A percentile compares a stretch with the other conserved stretches of the same genome.
Evolutionary conservation across 2,329 filamentous ascomycete genomes (phyloP).

Genomic region (Pseudogymnoascus sp.): DNA sequence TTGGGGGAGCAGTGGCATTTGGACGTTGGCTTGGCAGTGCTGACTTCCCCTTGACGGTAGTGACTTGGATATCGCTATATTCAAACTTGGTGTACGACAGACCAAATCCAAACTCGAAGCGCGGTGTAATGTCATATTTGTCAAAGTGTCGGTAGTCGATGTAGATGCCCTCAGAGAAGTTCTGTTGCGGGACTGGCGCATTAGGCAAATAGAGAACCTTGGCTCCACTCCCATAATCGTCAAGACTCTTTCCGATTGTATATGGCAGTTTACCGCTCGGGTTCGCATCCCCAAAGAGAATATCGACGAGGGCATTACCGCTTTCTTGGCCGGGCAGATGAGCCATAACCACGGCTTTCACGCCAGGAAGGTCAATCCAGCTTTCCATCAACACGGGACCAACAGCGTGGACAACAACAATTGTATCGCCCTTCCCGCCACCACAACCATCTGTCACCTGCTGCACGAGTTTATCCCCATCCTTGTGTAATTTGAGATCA

Average conservation of each 20-base stretch:
- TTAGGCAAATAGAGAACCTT: constrained; percentile 63
- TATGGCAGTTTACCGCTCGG: constrained; percentile 80
- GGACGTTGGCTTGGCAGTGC: constrained; percentile 25
- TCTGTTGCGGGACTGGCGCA: constrained; percentile 73
- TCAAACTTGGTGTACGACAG: constrained; percentile 60
- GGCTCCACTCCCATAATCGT: constrained; percentile 68
- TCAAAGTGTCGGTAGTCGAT: constrained; percentile 90
- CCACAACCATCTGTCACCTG: constrained; percentile 61
- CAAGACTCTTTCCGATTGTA: constrained; percentile 65
- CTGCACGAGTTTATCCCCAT: constrained; percentile 66
- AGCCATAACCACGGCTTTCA: constrained; percentile 75
- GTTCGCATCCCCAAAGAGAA: constrained; percentile 71
- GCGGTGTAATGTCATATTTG: constrained; percentile 61
- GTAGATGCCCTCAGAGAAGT: constrained; percentile 74
- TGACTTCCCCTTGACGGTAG: constrained; percentile 31
- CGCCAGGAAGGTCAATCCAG: constrained; percentile 68
- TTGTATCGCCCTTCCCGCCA: constrained; percentile 52
- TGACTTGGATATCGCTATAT: constrained; percentile 39
- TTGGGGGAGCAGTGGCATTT: constrained; percentile 36
- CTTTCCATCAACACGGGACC: constrained; percentile 73
- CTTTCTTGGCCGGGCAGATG: constrained; percentile 83
- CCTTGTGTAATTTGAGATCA: constrained; percentile 64
- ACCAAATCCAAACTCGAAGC: constrained; percentile 81
- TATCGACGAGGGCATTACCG: constrained; percentile 69
- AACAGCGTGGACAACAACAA: constrained; percentile 83